A percentile compares a stretch with the other conserved stretches of the same genome.
These are phyloP conservation scores for Pleurotus salmoneostramineus DNA, from an alignment of 768 basidiomycete genomes.

Conservation along the genomic window DNA sequence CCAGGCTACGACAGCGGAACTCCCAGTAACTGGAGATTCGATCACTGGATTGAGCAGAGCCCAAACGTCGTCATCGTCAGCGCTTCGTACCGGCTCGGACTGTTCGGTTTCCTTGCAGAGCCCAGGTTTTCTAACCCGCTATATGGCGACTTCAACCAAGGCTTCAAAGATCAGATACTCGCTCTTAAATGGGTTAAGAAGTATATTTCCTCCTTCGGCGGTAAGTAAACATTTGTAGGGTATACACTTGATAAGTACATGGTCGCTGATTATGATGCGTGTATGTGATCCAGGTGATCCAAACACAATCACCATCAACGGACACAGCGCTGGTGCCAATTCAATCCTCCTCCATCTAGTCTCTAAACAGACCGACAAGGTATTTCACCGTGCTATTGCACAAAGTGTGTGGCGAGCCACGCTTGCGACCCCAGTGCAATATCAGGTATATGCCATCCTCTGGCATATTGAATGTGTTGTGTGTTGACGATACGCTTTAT, in stretches of 20 bases:
- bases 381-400: conserved; percentile 54
- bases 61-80: conserved; percentile 1
- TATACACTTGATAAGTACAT: too few relatives aligned
- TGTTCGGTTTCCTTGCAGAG: conserved; percentile 37
- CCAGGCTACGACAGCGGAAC: conserved; percentile 56
- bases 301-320: background rate
- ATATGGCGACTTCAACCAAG: background rate
- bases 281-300: too few relatives aligned
- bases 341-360: conserved; percentile 56
- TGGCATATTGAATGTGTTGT: background rate
- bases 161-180: conserved; percentile 1
- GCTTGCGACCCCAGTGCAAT: conserved; percentile 46
- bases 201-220: conserved; percentile 52
- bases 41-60: conserved; percentile 55
- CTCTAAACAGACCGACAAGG: conserved; percentile 29
- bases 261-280: too few relatives aligned
- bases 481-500: too few relatives aligned
- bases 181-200: conserved; percentile 56
- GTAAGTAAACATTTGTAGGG: too few relatives aligned
- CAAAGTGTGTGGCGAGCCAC: conserved; percentile 57
- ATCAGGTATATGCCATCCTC: conserved; percentile 32
- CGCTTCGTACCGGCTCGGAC: conserved; percentile 9
- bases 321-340: conserved; percentile 17
- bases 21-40: conserved; percentile 61
- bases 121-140: conserved; percentile 23